Conservation (phyloP, 441 rosid genomes). For the Dalechampia spathulata region DNA sequence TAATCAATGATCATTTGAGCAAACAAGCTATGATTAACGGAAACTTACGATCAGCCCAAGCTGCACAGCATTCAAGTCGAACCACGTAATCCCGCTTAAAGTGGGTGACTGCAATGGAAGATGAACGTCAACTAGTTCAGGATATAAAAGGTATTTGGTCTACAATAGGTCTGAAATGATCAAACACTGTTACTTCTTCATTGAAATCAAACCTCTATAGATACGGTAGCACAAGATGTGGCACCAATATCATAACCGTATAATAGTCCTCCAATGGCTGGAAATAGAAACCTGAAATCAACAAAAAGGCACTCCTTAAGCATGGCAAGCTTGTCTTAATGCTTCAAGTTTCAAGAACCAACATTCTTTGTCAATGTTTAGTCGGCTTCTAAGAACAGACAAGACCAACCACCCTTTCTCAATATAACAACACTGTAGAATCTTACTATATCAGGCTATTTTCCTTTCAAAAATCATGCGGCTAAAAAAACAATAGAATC, state of each 20-base stretch:
- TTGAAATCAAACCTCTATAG: slow-evolving; percentile 59
- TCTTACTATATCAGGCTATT: too few species aligned
- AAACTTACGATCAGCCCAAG: slow-evolving; percentile 90
- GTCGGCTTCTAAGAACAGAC: background rate
- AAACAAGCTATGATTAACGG: background rate
- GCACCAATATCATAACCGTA: slow-evolving; percentile 96
- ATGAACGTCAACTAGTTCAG: slow-evolving; percentile 16
- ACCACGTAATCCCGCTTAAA: slow-evolving; percentile 81
- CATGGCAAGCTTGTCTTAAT: background rate
- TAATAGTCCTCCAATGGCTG: slow-evolving; percentile 89
- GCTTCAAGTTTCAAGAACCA: background rate
- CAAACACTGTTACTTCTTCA: too few species aligned
- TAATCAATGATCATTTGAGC: too few species aligned
- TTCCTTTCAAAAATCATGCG: too few species aligned
- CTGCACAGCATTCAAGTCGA: slow-evolving; percentile 67
- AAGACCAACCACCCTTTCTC: too few species aligned
- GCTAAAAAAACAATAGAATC: slow-evolving; percentile 18
- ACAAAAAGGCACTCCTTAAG: slow-evolving; percentile 3
- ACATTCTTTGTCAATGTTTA: background rate
- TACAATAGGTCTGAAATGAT: too few species aligned
- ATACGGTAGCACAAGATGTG: slow-evolving; percentile 85
- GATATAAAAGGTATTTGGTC: too few species aligned
- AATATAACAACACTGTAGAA: too few species aligned
- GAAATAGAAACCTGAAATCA: slow-evolving; percentile 81
- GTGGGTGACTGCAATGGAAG: slow-evolving; percentile 60